Base-by-base conservation (phyloP, 2,329 filamentous ascomycete species). In the Cyphellophora europaea region DNA sequence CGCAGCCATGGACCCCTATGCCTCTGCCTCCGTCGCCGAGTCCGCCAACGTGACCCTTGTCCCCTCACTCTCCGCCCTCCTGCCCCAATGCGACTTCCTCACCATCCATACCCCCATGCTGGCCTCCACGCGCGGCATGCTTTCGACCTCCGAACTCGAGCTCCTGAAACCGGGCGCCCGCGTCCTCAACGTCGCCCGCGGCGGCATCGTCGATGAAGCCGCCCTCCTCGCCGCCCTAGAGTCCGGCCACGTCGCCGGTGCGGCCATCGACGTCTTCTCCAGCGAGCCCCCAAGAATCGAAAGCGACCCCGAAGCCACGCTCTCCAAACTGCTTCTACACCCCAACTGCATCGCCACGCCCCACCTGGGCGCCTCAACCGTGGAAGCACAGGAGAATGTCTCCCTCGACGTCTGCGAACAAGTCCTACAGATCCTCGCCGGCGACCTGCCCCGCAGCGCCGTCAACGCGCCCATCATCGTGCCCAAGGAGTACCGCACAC, bases 371-470 rank as follows among this genome's bases (percentile, higher is more conserved):
- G 84, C 84, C 0, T 84, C 78, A 0, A 91, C 84, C 0, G 71
- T 82, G 19, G 84, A 91, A 65, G 84, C 84, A 0, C 83, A 91
- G 55, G 82, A 89, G 51, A 88, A 87, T 42, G 83, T 88, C 3
- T 83, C 79, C 2, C 72, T 88, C 43, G 84, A 89, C 48, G 84
- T 89, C 6, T 89, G 83, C 56, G 78, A 79, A 19, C 83, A 91
- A 58, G 81, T 88, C 10, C 67, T 82, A 0, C 72, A 79, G 38
- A 84, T 89, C 27, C 64, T 91, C 2, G 66, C 68, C 0, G 83
- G 83, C 3, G 79, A 80, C 1, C 66, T 88, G 2, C 83, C 84
- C 0, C 82, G 81, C 1, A 76, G 72, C 13, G 82, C 83, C 4
- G 83, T 89, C 52, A 89, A 91, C 45, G 83, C 82, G 0, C 83